These are phyloP conservation scores for Acer saccharum DNA, from an alignment of 345 rosid genomes.

Conservation along the genomic window DNA sequence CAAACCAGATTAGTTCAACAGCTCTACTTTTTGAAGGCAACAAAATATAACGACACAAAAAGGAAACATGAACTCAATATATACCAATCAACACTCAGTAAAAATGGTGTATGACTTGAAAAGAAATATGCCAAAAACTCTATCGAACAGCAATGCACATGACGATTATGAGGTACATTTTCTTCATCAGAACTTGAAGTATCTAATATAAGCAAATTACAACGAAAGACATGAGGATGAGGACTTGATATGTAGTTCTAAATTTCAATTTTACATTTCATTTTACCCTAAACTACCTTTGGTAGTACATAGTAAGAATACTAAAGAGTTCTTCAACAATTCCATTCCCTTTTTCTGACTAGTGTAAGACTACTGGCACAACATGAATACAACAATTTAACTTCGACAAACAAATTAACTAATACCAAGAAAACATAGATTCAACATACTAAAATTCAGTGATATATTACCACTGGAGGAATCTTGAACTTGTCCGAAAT, in stretches of 20 bases:
- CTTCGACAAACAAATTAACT: constrained; percentile 7
- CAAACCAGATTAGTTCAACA: neutral
- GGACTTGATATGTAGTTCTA: neutral
- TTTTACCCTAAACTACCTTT: constrained; percentile 31
- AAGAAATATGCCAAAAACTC: neutral
- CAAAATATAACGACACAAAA: no score
- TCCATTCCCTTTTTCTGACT: constrained; percentile 1
- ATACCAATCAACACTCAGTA: neutral
- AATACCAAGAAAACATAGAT: constrained; percentile 9
- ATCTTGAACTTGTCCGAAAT: constrained; percentile 58
- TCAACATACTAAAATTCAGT: constrained; percentile 36
- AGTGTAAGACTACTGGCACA: constrained; percentile 15
- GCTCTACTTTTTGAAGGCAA: neutral
- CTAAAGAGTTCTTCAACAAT: constrained; percentile 9
- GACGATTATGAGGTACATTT: neutral
- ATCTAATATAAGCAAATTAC: neutral
- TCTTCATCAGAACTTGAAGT: neutral
- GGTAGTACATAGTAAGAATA: constrained; percentile 24
- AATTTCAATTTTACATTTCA: constrained; percentile 18
- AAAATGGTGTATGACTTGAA: neutral
- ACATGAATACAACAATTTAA: constrained; percentile 24
- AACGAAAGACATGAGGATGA: neutral
- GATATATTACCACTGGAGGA: constrained; percentile 65
- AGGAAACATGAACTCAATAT: neutral
- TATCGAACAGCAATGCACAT: neutral